Conservation (phyloP, 129 eudicot genomes). For the sunflower (Helianthus annuus) region DNA sequence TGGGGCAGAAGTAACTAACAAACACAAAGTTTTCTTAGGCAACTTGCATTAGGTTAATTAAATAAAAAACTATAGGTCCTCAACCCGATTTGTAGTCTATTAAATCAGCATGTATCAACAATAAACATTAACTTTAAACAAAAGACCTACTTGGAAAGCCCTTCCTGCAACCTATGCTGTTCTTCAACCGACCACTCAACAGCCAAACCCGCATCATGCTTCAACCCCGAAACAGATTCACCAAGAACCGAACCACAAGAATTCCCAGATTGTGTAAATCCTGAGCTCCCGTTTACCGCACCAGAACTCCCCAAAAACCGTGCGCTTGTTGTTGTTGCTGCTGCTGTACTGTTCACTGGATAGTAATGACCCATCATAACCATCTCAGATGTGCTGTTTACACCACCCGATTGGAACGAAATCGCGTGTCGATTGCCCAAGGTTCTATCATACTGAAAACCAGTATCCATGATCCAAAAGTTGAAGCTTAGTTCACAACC, state of each 20-base stretch:
- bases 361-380: constrained; percentile 48
- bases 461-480: constrained; percentile 37
- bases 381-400: constrained; percentile 50
- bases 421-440: constrained; percentile 41
- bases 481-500: not conserved
- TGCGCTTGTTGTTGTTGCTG: constrained; percentile 11
- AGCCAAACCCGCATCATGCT: constrained; percentile 66
- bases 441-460: constrained; percentile 40
- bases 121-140: constrained; percentile 11
- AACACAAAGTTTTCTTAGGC: not conserved
- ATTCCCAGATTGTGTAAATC: constrained; percentile 35
- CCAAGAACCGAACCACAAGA: constrained; percentile 48
- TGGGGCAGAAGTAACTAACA: not conserved
- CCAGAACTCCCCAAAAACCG: constrained; percentile 39
- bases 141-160: constrained; percentile 70
- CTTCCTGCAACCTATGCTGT: constrained; percentile 85
- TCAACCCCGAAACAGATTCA: constrained; percentile 65
- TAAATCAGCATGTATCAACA: not conserved
- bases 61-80: not conserved
- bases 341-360: constrained; percentile 14
- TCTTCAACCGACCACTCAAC: constrained; percentile 90
- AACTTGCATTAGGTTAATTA: not conserved
- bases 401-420: constrained; percentile 49
- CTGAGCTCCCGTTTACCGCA: constrained; percentile 30
- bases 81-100: not conserved